Evolutionary conservation across 345 rosid genomes (phyloP).

Genomic region (Stellera chamaejasme): DNA sequence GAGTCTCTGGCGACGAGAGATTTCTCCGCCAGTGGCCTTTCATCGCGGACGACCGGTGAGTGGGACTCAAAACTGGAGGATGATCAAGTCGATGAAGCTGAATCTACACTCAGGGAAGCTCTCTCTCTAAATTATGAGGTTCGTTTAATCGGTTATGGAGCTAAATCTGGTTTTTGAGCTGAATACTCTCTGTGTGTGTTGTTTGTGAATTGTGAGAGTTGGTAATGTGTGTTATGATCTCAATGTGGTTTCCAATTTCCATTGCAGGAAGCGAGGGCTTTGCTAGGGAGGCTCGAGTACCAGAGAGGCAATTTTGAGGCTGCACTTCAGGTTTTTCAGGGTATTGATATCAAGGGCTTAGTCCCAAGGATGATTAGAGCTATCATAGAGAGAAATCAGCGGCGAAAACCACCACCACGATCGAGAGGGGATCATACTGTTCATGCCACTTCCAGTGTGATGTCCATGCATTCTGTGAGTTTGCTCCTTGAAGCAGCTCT

Average conservation of each 20-base stretch:
- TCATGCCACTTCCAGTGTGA: constrained; percentile 28
- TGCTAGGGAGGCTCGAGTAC: constrained; percentile 88
- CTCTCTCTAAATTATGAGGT: constrained; percentile 98
- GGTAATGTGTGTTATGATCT: neutral
- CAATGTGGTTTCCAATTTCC: constrained; percentile 4
- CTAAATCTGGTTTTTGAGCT: neutral
- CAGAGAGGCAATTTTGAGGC: constrained; percentile 92
- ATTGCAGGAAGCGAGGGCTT: constrained; percentile 90
- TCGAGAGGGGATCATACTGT: constrained; percentile 30
- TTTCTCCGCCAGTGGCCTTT: constrained; percentile 82
- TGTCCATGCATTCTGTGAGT: constrained; percentile 93
- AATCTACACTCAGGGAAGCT: constrained; percentile 92
- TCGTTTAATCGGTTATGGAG: constrained; percentile 2
- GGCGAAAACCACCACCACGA: constrained; percentile 33
- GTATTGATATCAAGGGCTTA: constrained; percentile 66
- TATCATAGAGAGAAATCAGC: constrained; percentile 52
- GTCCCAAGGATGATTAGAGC: constrained; percentile 63
- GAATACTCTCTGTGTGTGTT: neutral
- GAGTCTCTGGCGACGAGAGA: constrained; percentile 92
- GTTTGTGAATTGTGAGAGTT: too few species aligned
- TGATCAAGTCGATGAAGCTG: constrained; percentile 83
- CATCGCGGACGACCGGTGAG: constrained; percentile 59
- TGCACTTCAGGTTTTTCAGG: constrained; percentile 91
- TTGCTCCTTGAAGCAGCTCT: constrained; percentile 81
- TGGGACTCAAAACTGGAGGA: constrained; percentile 83